Evolutionary conservation across 306 rosid genomes (phyloP), one percentile per base, ranked within the genome.

Genomic region (Alnus glutinosa): DNA sequence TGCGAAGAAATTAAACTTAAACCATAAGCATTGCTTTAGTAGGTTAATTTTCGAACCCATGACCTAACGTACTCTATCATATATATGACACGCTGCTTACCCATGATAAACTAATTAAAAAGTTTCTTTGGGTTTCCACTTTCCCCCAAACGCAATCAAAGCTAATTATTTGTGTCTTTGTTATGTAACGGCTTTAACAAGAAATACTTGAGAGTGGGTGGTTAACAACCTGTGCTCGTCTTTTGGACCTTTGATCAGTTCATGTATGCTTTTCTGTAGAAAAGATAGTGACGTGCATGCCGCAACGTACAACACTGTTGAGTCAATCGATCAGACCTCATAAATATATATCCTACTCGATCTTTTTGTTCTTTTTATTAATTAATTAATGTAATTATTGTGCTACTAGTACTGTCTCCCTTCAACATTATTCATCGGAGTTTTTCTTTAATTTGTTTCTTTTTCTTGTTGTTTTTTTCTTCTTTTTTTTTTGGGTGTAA

Each of bases 61-160:
- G 87, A 93, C 93, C 98, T 83, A 91, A 91, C 98, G 58, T 87
- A 80, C 84, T 34, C 0, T 34, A 23, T 23, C 28, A 23, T 37
- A 37, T 86, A 36, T 15, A 78, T 76, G 97, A 90, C 97, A 79
- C 88, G 77, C 57, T 73, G 90, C 97, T 91, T 75, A 93, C 90
- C 96, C 81, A 14, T 73, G 62, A 55, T n/a, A 79, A 68, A 39
- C 32, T 42, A 23, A 23, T 23, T 23, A 50, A 57, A 66, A 3
- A 14, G 19, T 59, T 73, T 51, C 13, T 6, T 36, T 14, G 10
- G 39, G 55, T 75, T 74, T 63, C 55, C 42, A 37, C 5, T 37
- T 37, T 37, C 42, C 51, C 71, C 15, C 64, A 28, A 18, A 75
- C 23, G 48, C 77, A 78, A 81, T 78, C 75, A 82, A 76, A 28